Percentiles rank a stretch among this genome's conserved stretches.
phyloP scores from a whole-genome alignment of 208 protist species.

The Strigomonas culicis region DNA sequence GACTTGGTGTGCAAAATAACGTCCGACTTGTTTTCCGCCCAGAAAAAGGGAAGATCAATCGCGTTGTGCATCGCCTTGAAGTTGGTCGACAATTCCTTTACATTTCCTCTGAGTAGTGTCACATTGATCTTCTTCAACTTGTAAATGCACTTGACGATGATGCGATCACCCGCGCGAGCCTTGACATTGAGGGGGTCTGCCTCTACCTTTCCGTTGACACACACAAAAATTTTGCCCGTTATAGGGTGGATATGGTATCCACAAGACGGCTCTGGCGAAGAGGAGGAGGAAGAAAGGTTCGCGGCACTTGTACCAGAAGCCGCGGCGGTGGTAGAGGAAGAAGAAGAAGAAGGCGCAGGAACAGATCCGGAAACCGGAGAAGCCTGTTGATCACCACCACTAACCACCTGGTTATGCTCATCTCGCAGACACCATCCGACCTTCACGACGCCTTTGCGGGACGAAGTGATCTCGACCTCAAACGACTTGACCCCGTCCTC shows the following conservation, averaged over 20 bases:
- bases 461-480: neutral
- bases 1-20: conserved; percentile 39
- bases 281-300: neutral
- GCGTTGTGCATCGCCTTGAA: conserved; percentile 47
- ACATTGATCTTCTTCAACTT: conserved; percentile 52
- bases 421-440: conserved; percentile 62
- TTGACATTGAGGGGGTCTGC: conserved; percentile 48
- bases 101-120: conserved; percentile 36
- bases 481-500: conserved; percentile 21
- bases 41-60: conserved; percentile 64
- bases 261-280: conserved; percentile 47
- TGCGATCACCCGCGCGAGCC: conserved; percentile 46
- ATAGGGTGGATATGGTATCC: conserved; percentile 67
- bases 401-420: neutral
- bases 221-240: conserved; percentile 70
- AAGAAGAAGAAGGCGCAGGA: neutral
- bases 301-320: neutral
- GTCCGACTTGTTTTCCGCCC: conserved; percentile 47
- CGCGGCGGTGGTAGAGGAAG: neutral
- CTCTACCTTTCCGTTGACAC: conserved; percentile 34
- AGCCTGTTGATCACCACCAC: neutral
- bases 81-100: conserved; percentile 43
- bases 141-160: conserved; percentile 65
- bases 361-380: too few relatives aligned
- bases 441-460: conserved; percentile 56